Evolutionary conservation across 495 filamentous ascomycete genomes (phyloP).

Genomic region (Daldinia childiae): DNA sequence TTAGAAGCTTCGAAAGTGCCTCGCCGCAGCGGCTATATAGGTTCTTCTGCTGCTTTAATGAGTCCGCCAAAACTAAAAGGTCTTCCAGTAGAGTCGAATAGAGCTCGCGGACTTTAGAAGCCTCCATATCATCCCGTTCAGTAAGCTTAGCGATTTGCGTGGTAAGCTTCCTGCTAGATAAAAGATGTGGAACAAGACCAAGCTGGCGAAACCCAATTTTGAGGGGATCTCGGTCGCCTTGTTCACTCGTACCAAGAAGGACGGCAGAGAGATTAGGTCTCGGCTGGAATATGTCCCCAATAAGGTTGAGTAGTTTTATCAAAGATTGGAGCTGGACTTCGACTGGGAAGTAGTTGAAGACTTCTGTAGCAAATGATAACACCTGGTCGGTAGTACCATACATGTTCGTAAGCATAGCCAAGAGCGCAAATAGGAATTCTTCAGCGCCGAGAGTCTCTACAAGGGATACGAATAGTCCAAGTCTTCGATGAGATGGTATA

Average conservation of each 20-base stretch:
- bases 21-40: constrained; percentile 72
- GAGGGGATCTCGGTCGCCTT: constrained; percentile 64
- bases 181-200: constrained; percentile 62
- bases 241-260: constrained; percentile 73
- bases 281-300: constrained; percentile 75
- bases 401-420: constrained; percentile 76
- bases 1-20: constrained; percentile 76
- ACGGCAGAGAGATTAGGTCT: constrained; percentile 72
- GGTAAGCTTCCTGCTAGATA: constrained; percentile 60
- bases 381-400: constrained; percentile 65
- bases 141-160: constrained; percentile 58
- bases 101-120: constrained; percentile 67
- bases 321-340: constrained; percentile 74
- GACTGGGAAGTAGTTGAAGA: constrained; percentile 65
- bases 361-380: constrained; percentile 61
- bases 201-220: constrained; percentile 71
- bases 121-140: constrained; percentile 65
- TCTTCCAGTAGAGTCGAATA: constrained; percentile 79
- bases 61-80: constrained; percentile 68
- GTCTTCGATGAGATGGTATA: constrained; percentile 83
- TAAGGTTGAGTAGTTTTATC: constrained; percentile 74
- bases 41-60: constrained; percentile 65
- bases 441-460: constrained; percentile 81
- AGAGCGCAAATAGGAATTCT: constrained; percentile 79
- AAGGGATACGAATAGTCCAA: constrained; percentile 81